These are phyloP conservation scores for Hyparrhenia diplandra DNA, from an alignment of 176 grass and related monocot genomes.

Conservation along the genomic window DNA sequence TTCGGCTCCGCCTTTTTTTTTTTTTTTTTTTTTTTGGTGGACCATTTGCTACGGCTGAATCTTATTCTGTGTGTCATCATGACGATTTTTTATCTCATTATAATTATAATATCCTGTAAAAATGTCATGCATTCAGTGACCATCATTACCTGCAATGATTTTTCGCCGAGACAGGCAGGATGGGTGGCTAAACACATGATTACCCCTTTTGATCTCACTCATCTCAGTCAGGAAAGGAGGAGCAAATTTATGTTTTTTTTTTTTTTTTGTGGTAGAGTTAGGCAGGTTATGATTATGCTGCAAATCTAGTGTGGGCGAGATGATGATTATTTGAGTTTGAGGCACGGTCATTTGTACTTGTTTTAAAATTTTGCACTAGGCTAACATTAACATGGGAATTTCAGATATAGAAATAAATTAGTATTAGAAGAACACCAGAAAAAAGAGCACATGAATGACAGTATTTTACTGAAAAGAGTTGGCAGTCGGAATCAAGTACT, in stretches of 20 bases:
- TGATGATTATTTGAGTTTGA: no score
- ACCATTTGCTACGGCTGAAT: conserved; percentile 8
- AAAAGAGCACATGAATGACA: not conserved
- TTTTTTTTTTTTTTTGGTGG: not conserved
- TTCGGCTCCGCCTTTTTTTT: not conserved
- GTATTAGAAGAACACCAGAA: no score
- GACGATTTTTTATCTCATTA: not conserved
- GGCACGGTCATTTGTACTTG: no score
- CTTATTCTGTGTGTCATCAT: not conserved
- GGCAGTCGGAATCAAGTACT: not conserved
- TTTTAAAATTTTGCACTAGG: not conserved
- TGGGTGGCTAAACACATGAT: conserved; percentile 7
- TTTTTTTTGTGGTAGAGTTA: not conserved
- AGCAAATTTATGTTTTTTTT: no score
- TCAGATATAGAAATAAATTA: not conserved
- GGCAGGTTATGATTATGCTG: not conserved
- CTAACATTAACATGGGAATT: not conserved
- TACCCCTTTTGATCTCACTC: conserved; percentile 14
- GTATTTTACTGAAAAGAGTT: no score
- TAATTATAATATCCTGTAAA: not conserved
- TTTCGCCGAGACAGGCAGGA: not conserved
- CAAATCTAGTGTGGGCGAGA: no score
- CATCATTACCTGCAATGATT: conserved; percentile 18
- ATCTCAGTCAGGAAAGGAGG: not conserved
- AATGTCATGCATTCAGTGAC: not conserved